These are phyloP conservation scores for Botrytis fabae DNA, from an alignment of 2,329 filamentous ascomycete species.

Conservation along the genomic window DNA sequence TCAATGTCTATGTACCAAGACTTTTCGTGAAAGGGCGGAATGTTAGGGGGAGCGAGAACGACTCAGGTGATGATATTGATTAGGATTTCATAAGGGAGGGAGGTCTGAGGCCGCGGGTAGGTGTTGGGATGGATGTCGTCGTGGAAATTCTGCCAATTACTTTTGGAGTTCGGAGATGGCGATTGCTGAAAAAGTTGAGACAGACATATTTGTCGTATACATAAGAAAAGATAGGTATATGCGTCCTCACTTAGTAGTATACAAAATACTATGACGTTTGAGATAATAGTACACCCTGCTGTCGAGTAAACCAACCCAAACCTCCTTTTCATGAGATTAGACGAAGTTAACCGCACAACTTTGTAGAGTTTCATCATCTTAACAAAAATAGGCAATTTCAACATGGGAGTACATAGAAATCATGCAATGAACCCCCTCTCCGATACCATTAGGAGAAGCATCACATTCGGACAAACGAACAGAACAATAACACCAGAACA, in stretches of 20 bases:
- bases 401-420: background rate
- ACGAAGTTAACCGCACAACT: background rate
- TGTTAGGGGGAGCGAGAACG: constrained; percentile 15
- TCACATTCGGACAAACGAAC: too few relatives aligned
- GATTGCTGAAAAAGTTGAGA: background rate
- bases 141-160: background rate
- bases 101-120: constrained; percentile 29
- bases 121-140: background rate
- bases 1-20: background rate
- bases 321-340: background rate
- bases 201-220: background rate
- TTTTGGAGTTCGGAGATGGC: background rate
- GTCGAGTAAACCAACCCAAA: background rate
- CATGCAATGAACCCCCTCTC: background rate
- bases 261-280: background rate
- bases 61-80: constrained; percentile 34
- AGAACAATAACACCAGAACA: background rate
- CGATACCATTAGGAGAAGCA: background rate
- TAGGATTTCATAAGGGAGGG: constrained; percentile 37
- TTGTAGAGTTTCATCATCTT: background rate
- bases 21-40: background rate
- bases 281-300: background rate
- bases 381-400: background rate
- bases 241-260: background rate
- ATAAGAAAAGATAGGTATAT: background rate